phyloP scores from a whole-genome alignment of 371 early-diverging fungal species.

The Cokeromyces recurvatus region DNA sequence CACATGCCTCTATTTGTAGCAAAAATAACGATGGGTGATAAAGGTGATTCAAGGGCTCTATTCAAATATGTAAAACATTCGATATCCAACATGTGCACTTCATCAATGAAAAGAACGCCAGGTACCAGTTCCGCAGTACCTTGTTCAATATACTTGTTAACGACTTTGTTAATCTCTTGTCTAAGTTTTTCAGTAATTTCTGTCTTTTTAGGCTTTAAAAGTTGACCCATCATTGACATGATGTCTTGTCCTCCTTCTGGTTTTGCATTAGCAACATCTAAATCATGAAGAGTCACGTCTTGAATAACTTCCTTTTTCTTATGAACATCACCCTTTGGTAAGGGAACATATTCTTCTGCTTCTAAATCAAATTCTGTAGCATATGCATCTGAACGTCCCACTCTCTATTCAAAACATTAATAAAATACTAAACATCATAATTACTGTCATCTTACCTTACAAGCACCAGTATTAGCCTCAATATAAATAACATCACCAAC shows the following conservation, averaged over 20 bases:
- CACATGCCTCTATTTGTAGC: constrained; percentile 97
- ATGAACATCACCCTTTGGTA: constrained; percentile 99
- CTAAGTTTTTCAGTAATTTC: constrained; percentile 98
- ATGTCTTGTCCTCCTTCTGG: constrained; percentile 97
- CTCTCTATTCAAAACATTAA: constrained; percentile 53
- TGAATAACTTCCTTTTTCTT: constrained; percentile 97
- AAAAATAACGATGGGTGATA: constrained; percentile 97
- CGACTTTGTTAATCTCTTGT: constrained; percentile 98
- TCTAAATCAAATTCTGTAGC: constrained; percentile 96
- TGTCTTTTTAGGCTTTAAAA: constrained; percentile 96
- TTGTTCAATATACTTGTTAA: constrained; percentile 98
- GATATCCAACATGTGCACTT: constrained; percentile 98
- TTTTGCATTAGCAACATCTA: constrained; percentile 97
- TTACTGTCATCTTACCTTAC: constrained; percentile 60
- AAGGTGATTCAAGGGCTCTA: constrained; percentile 90
- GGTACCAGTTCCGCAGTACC: constrained; percentile 97
- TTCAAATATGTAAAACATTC: constrained; percentile 99
- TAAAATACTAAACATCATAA: background rate
- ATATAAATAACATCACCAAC: constrained; percentile 99
- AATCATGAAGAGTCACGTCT: constrained; percentile 97
- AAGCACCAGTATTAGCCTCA: constrained; percentile 96
- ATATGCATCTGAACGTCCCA: constrained; percentile 94
- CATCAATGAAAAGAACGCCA: constrained; percentile 98
- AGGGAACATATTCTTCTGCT: constrained; percentile 94
- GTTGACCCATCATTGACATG: constrained; percentile 95